Evolutionary conservation across 805 yeast genomes (phyloP).

Genomic region (Metschnikowia rubicola): DNA sequence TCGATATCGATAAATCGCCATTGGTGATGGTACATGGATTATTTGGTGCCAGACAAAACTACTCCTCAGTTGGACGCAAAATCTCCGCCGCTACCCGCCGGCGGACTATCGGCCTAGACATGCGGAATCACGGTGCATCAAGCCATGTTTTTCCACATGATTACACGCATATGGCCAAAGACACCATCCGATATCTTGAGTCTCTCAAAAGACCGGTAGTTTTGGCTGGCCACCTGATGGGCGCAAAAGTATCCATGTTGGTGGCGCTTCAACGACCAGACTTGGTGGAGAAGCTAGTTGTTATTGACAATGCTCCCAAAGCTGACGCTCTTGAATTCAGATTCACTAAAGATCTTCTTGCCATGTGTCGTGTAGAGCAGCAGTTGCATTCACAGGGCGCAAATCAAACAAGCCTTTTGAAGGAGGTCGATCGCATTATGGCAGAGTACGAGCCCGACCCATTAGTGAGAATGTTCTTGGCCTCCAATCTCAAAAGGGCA

Average conservation of each 20-base stretch:
- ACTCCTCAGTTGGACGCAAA: constrained; percentile 35
- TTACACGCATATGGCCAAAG: constrained; percentile 43
- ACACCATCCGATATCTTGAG: constrained; percentile 36
- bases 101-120: constrained; percentile 43
- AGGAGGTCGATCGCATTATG: constrained; percentile 22
- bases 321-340: constrained; percentile 31
- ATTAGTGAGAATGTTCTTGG: constrained; percentile 34
- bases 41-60: constrained; percentile 48
- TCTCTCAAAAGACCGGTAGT: constrained; percentile 18
- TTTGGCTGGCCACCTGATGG: constrained; percentile 56
- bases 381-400: constrained; percentile 8
- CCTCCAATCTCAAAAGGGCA: constrained; percentile 32
- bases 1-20: constrained; percentile 24
- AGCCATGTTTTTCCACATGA: constrained; percentile 42
- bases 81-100: constrained; percentile 29
- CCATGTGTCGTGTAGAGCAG: constrained; percentile 36
- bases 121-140: constrained; percentile 56
- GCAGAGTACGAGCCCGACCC: constrained; percentile 22
- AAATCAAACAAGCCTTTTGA: constrained; percentile 15
- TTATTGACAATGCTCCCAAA: constrained; percentile 49
- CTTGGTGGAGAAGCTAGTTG: constrained; percentile 38
- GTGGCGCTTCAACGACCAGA: constrained; percentile 41
- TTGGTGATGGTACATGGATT: constrained; percentile 52
- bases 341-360: constrained; percentile 36
- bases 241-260: constrained; percentile 55